These are phyloP conservation scores for Citrullus amarus DNA, from an alignment of 306 rosid genomes.

Conservation along the genomic window DNA sequence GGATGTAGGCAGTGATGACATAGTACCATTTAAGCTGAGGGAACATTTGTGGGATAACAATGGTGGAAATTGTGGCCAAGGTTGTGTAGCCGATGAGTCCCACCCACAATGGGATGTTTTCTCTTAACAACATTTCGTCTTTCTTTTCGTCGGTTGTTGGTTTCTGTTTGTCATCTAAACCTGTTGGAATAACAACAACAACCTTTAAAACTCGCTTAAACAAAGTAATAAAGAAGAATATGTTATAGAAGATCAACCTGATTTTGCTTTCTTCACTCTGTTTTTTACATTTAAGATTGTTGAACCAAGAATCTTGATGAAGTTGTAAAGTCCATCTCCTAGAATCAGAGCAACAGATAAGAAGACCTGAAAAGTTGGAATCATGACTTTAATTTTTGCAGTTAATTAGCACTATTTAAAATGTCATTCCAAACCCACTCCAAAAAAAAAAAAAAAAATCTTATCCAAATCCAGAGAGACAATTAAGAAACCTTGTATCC, in stretches of 20 bases:
- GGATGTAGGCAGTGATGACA: constrained; percentile 26
- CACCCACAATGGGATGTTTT: constrained; percentile 58
- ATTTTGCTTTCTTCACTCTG: constrained; percentile 19
- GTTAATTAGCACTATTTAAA: too few species aligned
- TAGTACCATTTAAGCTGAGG: constrained; percentile 45
- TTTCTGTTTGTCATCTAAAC: constrained; percentile 14
- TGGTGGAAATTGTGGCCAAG: constrained; percentile 28
- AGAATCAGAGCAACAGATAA: constrained; percentile 65
- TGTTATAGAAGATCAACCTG: constrained; percentile 13
- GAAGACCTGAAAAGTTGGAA: constrained; percentile 35
- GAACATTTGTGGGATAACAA: constrained; percentile 52
- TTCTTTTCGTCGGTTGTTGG: constrained; percentile 21
- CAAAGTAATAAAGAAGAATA: background rate
- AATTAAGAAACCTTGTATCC: constrained; percentile 59
- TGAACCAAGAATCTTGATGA: constrained; percentile 45
- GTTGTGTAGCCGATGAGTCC: constrained; percentile 20
- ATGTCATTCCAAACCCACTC: too few species aligned
- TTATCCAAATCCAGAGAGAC: background rate
- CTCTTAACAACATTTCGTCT: constrained; percentile 46
- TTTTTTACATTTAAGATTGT: constrained; percentile 26
- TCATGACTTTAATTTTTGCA: too few species aligned
- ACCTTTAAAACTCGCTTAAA: background rate
- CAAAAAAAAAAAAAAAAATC: too few species aligned
- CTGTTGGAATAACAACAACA: constrained; percentile 4
- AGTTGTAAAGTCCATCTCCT: constrained; percentile 78